Evolutionary conservation across 257 asterid genomes (phyloP), one percentile per base, ranked within the genome.

Genomic region (Eucommia ulmoides): DNA sequence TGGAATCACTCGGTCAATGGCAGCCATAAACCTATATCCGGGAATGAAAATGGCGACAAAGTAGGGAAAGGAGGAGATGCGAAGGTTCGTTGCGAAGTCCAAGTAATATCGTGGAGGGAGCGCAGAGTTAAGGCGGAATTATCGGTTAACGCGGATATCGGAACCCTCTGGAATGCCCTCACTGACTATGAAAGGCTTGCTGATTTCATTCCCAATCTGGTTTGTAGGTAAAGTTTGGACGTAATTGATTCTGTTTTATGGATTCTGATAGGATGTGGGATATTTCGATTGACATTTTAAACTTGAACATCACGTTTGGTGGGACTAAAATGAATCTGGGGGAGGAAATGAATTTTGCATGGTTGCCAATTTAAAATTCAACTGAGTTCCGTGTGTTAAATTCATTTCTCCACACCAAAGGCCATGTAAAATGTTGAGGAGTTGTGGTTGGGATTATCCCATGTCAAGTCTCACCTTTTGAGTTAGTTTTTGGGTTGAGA

Each of bases 161-260:
- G 66, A 0, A 75, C 93, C 24, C 87, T 84, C 21, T 88, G 97
- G 97, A 54, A 56, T 65, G 77, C 93, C 65, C 89, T 88, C 46
- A 88, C 95, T 33, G 97, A 88, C 61, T 88, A 88, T 46, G 97
- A 88, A 69, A 75, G 92, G 70, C 94, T 88, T 23, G 93, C 97
- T 26, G 94, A 88, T 82, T 88, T 84, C 74, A 75, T 88, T 59
- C 95, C 97, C 19, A 88, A 88, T 82, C 94, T 88, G 38, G 87
- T 88, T 35, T 69, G 69, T 71, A 81, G 97, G 97, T 88, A 51
- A 44, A 15, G n/a, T n/a, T n/a, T n/a, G n/a, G n/a, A n/a, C n/a
- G n/a, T n/a, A n/a, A 29, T 29, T 35, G 11, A 35, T 35, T 9
- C 15, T 35, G 11, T 35, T 35, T 35, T 35, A 2, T 2, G 15